Conservation (phyloP, 2,329 filamentous ascomycete species). For the Venturia effusa region DNA sequence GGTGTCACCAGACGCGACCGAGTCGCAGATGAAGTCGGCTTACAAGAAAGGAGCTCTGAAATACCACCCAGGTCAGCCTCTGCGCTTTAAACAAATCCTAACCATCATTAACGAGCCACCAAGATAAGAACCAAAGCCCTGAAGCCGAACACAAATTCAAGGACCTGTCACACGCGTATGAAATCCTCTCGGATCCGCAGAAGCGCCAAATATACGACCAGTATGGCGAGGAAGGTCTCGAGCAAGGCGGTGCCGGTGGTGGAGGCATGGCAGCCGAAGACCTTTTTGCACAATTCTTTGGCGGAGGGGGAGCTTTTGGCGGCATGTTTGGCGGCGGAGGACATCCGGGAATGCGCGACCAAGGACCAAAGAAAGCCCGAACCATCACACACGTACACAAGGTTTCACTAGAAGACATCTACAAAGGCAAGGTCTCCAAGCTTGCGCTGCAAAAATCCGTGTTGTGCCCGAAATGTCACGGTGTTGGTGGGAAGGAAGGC, state of each 20-base stretch:
- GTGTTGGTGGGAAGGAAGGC: conserved; percentile 91
- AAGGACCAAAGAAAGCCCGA: conserved; percentile 80
- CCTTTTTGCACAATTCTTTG: conserved; percentile 95
- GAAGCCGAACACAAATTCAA: conserved; percentile 97
- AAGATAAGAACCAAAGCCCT: conserved; percentile 97
- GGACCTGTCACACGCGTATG: conserved; percentile 90
- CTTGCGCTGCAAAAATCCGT: conserved; percentile 94
- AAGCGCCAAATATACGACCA: conserved; percentile 92
- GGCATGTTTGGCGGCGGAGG: conserved; percentile 58
- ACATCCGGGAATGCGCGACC: conserved; percentile 59
- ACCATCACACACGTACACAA: conserved; percentile 99
- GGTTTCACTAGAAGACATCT: conserved; percentile 94
- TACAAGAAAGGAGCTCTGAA: conserved; percentile 78
- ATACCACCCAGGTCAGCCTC: conserved; percentile 65
- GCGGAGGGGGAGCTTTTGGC: conserved; percentile 57
- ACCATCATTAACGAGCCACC: conserved; percentile 15
- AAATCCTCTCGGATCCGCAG: conserved; percentile 82
- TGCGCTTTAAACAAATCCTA: background rate
- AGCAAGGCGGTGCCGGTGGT: conserved; percentile 66
- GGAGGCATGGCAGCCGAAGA: conserved; percentile 92
- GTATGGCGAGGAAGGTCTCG: conserved; percentile 93
- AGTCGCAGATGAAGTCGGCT: conserved; percentile 81
- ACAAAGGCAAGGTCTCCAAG: conserved; percentile 96
- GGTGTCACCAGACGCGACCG: conserved; percentile 69
- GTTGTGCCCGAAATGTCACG: conserved; percentile 90